Evolutionary conservation across 1,284 basidiomycete genomes (phyloP), one percentile per base, ranked within the genome.

Genomic region (Austroboletus niveus): DNA sequence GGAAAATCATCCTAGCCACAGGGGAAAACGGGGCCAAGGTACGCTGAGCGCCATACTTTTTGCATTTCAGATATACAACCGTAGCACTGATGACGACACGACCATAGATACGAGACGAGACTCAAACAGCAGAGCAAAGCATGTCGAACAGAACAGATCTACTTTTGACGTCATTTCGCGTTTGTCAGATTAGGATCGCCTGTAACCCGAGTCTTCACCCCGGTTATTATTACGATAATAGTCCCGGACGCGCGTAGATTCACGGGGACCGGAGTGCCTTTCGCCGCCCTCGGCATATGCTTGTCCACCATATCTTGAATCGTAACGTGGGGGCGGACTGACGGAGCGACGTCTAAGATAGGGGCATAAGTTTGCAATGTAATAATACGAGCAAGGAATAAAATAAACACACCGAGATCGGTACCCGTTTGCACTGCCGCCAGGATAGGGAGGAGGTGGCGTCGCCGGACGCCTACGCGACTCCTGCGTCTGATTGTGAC

Each of bases 11-110:
- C 40, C 87, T 94, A 8, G 94, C 94, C n/a, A 83, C 89, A n/a
- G 94, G 95, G 15, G 94, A 98, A 72, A 97, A 95, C 61, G 92
- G 89, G 7, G 77, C 95, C 59, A 94, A 95, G 80, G 93, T 94
- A 60, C 58, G 73, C 53, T 20, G 48, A 11, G 51, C 17, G 22
- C 49, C 35, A 38, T 8, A n/a, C 15, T 8, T n/a, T 15, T 38
- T 38, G 11, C 15, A 14, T 11, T n/a, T 14, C 35, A n/a, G 7
- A 31, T 44, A 27, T 14, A 61, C 20, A 17, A 51, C 45, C 51
- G 48, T 34, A 53, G 17, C 46, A 59, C 42, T 49, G 52, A 45
- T 40, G 27, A 41, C 31, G 47, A 44, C 30, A 35, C 42, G 31
- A 52, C 40, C 39, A 51, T 42, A 45, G 47, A 45, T 42, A 38